A percentile compares a stretch with the other conserved stretches of the same genome.
phyloP scores from a whole-genome alignment of 768 basidiomycete species.

The Rubroboletus pulcherrimus region DNA sequence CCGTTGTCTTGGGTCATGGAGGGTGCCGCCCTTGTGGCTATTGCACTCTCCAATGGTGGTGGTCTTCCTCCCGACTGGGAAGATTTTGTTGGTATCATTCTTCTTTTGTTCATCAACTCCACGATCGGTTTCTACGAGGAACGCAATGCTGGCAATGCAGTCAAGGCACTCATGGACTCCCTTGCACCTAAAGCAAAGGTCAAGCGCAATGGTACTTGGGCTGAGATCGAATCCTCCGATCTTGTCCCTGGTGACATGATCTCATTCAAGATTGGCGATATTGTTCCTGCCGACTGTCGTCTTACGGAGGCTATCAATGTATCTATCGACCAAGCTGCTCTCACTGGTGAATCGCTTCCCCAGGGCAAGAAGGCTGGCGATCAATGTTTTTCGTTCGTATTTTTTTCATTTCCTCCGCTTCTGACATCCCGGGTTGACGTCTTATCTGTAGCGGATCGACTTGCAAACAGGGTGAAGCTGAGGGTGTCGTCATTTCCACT shows the following conservation, averaged over 20 bases:
- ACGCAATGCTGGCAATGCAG: conserved; percentile 94
- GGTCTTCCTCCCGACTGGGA: conserved; percentile 88
- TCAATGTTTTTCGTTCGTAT: conserved; percentile 94
- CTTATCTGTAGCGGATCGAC: conserved; percentile 71
- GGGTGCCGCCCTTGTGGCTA: conserved; percentile 90
- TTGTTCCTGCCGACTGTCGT: conserved; percentile 97
- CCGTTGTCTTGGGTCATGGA: conserved; percentile 99
- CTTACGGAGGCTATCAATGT: conserved; percentile 96
- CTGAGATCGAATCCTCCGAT: conserved; percentile 83
- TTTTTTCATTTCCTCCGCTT: background rate
- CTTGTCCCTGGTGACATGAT: conserved; percentile 96
- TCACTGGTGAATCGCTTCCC: conserved; percentile 96
- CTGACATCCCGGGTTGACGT: background rate
- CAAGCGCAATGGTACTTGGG: conserved; percentile 81
- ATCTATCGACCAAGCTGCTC: conserved; percentile 96
- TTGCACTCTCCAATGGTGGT: conserved; percentile 92
- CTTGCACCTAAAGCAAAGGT: conserved; percentile 97
- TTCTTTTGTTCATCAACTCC: conserved; percentile 91
- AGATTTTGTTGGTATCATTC: conserved; percentile 95
- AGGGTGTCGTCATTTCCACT: conserved; percentile 97
- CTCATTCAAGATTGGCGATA: conserved; percentile 98
- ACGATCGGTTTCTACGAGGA: conserved; percentile 98
- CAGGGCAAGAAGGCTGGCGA: conserved; percentile 89
- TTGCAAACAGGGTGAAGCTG: conserved; percentile 98
- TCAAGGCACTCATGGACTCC: conserved; percentile 99